Conservation (phyloP, 805 yeast species). For the Blastobotrys peoriensis region DNA sequence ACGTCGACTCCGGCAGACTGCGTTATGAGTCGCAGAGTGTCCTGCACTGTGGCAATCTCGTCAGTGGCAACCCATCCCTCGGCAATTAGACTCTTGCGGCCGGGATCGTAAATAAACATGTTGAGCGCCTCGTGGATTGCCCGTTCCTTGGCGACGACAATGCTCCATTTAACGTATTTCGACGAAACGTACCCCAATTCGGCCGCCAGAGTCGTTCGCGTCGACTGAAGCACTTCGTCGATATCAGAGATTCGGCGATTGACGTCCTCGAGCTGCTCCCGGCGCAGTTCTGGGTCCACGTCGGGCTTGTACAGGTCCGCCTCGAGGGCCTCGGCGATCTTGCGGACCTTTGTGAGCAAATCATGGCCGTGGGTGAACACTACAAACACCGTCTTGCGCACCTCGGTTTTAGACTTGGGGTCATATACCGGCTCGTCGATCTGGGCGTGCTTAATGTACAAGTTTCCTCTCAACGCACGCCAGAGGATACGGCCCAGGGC, state of each 20-base stretch:
- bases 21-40: slow-evolving; percentile 58
- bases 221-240: slow-evolving; percentile 55
- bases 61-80: slow-evolving; percentile 96
- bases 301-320: slow-evolving; percentile 68
- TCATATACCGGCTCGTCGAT: slow-evolving; percentile 66
- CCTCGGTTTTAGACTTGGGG: slow-evolving; percentile 45
- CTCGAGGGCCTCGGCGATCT: slow-evolving; percentile 85
- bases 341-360: slow-evolving; percentile 63
- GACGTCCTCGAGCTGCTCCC: slow-evolving; percentile 34
- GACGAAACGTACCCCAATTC: slow-evolving; percentile 76
- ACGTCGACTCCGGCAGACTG: slow-evolving; percentile 40
- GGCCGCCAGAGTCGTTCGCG: slow-evolving; percentile 61
- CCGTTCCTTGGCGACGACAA: slow-evolving; percentile 67
- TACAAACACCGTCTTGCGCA: slow-evolving; percentile 76
- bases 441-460: slow-evolving; percentile 69
- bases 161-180: slow-evolving; percentile 70
- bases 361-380: slow-evolving; percentile 87
- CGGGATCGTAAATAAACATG: slow-evolving; percentile 69
- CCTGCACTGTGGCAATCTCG: slow-evolving; percentile 61
- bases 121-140: slow-evolving; percentile 75
- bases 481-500: slow-evolving; percentile 78
- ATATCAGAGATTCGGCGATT: slow-evolving; percentile 48
- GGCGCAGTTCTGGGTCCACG: slow-evolving; percentile 35
- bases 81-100: slow-evolving; percentile 81
- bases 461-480: slow-evolving; percentile 90